Conservation (phyloP, 257 asterid species). For the Fraxinus americana region DNA sequence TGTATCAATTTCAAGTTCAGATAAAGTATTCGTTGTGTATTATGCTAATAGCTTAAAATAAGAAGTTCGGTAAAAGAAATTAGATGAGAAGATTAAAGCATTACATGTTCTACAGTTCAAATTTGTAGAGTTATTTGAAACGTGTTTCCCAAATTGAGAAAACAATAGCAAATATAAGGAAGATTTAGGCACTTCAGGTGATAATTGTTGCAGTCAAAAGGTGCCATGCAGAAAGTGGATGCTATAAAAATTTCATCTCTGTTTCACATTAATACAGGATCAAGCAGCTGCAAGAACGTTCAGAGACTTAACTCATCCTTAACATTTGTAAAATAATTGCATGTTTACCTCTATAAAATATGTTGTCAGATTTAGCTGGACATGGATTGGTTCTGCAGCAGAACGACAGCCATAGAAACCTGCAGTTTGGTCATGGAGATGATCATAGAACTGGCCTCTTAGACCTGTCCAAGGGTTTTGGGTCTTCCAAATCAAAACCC, state of each 20-base stretch:
- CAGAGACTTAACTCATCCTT: not conserved
- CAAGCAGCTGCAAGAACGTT: constrained; percentile 8
- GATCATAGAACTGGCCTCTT: constrained; percentile 96
- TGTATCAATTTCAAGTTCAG: not conserved
- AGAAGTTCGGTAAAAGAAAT: not conserved
- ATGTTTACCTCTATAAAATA: constrained; percentile 72
- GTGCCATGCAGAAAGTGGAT: constrained; percentile 1
- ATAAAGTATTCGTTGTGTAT: not conserved
- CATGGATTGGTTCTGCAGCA: constrained; percentile 95
- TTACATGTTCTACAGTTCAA: not conserved
- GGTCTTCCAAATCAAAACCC: constrained; percentile 96
- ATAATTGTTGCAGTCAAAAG: constrained; percentile 4
- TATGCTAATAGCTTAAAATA: not conserved
- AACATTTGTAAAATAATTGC: not conserved
- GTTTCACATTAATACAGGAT: not conserved
- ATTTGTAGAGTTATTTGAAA: not conserved
- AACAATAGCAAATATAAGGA: not conserved
- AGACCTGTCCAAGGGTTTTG: constrained; percentile 99
- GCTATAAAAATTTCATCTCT: not conserved
- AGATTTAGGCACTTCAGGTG: not conserved
- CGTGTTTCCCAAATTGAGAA: not conserved
- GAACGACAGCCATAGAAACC: constrained; percentile 95
- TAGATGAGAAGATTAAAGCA: not conserved
- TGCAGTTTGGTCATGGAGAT: constrained; percentile 95
- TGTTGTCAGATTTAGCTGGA: constrained; percentile 81